Evolutionary conservation across 169 alveolate genomes (phyloP).

Genomic region (Cryptosporidium sp.): DNA sequence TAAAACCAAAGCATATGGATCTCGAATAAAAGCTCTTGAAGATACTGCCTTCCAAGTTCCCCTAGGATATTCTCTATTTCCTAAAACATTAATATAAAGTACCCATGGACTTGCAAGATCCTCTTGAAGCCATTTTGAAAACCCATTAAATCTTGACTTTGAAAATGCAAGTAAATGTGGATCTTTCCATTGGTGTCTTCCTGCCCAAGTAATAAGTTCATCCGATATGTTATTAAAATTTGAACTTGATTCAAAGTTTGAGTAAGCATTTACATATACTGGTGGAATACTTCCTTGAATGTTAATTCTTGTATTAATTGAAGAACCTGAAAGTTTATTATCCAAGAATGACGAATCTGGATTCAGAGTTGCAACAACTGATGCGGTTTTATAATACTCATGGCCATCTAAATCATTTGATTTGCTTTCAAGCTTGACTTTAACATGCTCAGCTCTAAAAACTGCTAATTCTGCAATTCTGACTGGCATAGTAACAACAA

Average conservation of each 20-base stretch:
- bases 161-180: constrained; percentile 57
- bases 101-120: constrained; percentile 70
- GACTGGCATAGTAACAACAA: constrained; percentile 23
- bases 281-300: constrained; percentile 63
- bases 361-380: constrained; percentile 29
- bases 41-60: constrained; percentile 71
- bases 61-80: constrained; percentile 47
- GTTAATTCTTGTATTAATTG: constrained; percentile 13
- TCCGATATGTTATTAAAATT: neutral
- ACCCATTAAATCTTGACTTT: constrained; percentile 13
- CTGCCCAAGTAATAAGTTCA: constrained; percentile 37
- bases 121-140: constrained; percentile 60
- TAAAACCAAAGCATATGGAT: constrained; percentile 35
- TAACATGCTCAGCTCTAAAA: constrained; percentile 14
- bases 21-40: constrained; percentile 54
- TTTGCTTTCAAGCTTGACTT: constrained; percentile 29
- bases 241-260: neutral
- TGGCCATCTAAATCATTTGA: neutral
- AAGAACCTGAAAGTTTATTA: neutral
- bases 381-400: constrained; percentile 5
- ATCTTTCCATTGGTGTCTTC: constrained; percentile 51
- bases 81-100: constrained; percentile 36
- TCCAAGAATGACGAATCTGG: constrained; percentile 1
- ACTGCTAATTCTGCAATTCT: constrained; percentile 47
- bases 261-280: constrained; percentile 18